Evolutionary conservation across 192 early-diverging fungal species (phyloP).

Genomic region (Coemansia reversa): DNA sequence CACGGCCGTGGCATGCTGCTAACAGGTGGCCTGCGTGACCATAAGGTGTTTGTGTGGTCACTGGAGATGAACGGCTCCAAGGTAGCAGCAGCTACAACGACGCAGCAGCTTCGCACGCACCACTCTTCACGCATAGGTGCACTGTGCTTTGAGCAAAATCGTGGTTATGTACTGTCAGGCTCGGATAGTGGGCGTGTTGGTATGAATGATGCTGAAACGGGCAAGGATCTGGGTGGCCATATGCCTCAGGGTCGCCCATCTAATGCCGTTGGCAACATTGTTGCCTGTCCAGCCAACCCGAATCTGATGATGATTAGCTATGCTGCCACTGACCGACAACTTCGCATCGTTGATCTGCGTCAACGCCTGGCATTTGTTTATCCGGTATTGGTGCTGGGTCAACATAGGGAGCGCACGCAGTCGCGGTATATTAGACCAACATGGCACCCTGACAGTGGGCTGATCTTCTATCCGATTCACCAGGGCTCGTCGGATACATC

Average conservation of each 20-base stretch:
- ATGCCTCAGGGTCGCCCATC: neutral
- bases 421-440: constrained; percentile 35
- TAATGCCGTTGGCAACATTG: constrained; percentile 17
- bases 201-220: constrained; percentile 21
- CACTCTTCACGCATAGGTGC: constrained; percentile 31
- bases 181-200: constrained; percentile 24
- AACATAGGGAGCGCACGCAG: constrained; percentile 10
- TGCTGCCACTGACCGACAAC: constrained; percentile 15
- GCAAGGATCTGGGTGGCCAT: constrained; percentile 6
- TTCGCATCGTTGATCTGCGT: constrained; percentile 29
- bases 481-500: constrained; percentile 1
- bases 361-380: neutral
- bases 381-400: constrained; percentile 24
- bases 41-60: constrained; percentile 10
- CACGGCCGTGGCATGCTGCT: constrained; percentile 16
- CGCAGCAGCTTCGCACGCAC: constrained; percentile 7
- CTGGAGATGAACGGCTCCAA: neutral
- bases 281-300: constrained; percentile 16
- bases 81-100: neutral
- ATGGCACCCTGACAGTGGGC: constrained; percentile 37
- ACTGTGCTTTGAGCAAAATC: constrained; percentile 20
- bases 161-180: constrained; percentile 24
- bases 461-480: constrained; percentile 32
- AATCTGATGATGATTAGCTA: constrained; percentile 29
- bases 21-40: constrained; percentile 18